Evolutionary conservation across 2,329 filamentous ascomycete genomes (phyloP), one percentile per base, ranked within the genome.

Genomic region (Plectosphaerella sp.): DNA sequence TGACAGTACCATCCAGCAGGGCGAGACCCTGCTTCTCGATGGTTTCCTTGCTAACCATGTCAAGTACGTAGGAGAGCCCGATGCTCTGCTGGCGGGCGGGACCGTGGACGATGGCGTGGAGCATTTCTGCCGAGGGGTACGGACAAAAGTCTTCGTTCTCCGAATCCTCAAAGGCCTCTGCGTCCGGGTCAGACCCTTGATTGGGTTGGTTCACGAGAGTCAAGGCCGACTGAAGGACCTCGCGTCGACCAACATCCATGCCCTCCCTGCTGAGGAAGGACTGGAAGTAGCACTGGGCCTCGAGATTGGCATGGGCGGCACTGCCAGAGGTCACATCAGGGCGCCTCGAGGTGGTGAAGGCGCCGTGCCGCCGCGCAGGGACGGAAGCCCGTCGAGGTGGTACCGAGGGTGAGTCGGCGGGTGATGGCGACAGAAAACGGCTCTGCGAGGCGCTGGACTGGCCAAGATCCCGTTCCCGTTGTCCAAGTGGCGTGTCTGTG

Each of bases 21-120:
- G 47, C 47, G 12, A 48, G 20, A 3, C 47, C 47, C 15, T 48
- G 47, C 16, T 48, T 48, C 47, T 48, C 47, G 18, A 48, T 41
- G 12, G 35, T 41, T 6, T 41, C 47, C 25, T 24, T 22, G 8
- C 35, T 41, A 4, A 48, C 47, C 47, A 48, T 48, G 15, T 48
- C 47, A 7, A 48, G 22, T 2, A 48, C 37, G 18, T 48, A 48
- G 20, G 47, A 39, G 18, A 48, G 12, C 12, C 47, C 47, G 12
- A 48, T 24, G 14, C 47, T 48, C 16, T 48, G 47, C 15, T 48
- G 35, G n/a, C 37, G 47, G 5, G 36, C 36, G 16, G 47, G 47
- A 41, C 47, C 28, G 14, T 48, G 20, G 9, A 48, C 16, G 14
- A 48, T 48, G 35, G 25, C 39, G 22, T 48, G 47, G 8, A 48